Evolutionary conservation across 495 filamentous ascomycete species (phyloP), one percentile per base, ranked within the genome.

Genomic region (Neurospora sublineolata): DNA sequence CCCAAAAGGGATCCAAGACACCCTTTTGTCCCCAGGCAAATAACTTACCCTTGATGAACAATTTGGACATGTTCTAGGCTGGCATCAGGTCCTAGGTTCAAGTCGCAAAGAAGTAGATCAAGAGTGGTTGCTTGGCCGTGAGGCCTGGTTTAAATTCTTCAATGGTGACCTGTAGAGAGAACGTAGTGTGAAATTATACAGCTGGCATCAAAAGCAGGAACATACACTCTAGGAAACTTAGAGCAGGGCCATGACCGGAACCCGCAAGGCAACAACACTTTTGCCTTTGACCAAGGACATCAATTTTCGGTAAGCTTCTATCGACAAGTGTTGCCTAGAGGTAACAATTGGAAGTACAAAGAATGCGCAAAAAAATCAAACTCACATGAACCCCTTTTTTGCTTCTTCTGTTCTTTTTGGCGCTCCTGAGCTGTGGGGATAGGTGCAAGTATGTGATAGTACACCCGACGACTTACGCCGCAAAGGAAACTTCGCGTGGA

Each of bases 311-410:
- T 14, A 58, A 12, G 46, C 46, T 14, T 58, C 20, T 58, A 14
- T 30, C 20, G 20, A 27, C 46, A 58, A 58, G 0, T 27, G 20
- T 20, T 12, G 20, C 20, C 20, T 58, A 27, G 20, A 58, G 9
- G 42, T 46, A 11, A 20, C 8, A 9, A 8, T 9, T n/a, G 18
- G 18, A 44, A 20, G 18, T 44, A 4, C n/a, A 7, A 58, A 58
- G 4, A 27, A 27, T 58, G 46, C 1, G 23, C 4, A 58, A 27
- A 58, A 27, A 27, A 1, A 5, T 7, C 14, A 10, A 23, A 23
- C 71, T 70, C 38, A 72, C 71, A 41, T 52, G n/a, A 18, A 27
- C n/a, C 7, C 68, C 39, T n/a, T 38, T 69, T 14, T 67, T 72
- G 27, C 30, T 20, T 69, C 37, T 44, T 39, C 33, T 69, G 23